Evolutionary conservation across 805 yeast genomes (phyloP), one percentile per base, ranked within the genome.

Genomic region (Ogataea thermomethanolica): DNA sequence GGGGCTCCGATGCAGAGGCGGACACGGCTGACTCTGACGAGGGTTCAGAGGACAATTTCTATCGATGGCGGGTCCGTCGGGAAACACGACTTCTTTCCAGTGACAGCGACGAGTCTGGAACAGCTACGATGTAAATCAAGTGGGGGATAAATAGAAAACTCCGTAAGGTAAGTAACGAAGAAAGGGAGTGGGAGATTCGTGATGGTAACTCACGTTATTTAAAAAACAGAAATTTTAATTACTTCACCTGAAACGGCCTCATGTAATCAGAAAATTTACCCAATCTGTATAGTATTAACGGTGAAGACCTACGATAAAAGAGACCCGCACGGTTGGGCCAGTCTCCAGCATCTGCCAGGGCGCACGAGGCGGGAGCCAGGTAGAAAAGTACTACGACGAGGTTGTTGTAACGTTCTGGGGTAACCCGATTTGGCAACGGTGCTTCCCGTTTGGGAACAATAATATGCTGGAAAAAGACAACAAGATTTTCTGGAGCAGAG

Each of bases 381-480:
- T 21, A 7, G 33, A 5, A 21, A 5, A n/a, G 14, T 27, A 5
- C 7, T 24, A 30, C 21, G 33, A 30, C 33, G n/a, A 11, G 15
- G 21, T 11, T 10, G 14, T 5, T 20, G 23, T 11, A 10, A 10
- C 11, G 35, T 22, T 24, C 36, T 15, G 36, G 28, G 35, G 32
- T 26, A 26, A 12, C 41, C 32, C 8, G 17, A 20, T 37, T 31
- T 5, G 41, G 41, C 3, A 33, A 15, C 9, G 5, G 14, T 3
- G 23, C 8, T 17, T 28, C 37, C 37, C 21, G 23, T 32, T 21
- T 14, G 20, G 42, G 42, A 21, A 38, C 21, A 26, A 9, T 8
- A 12, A 6, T 15, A 14, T 38, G n/a, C 42, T 34, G 10, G 15
- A 38, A 38, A 38, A 27, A 32, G 25, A 13, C 13, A 17, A 20